Conservation (phyloP, 306 rosid genomes). For the Alnus glutinosa region DNA sequence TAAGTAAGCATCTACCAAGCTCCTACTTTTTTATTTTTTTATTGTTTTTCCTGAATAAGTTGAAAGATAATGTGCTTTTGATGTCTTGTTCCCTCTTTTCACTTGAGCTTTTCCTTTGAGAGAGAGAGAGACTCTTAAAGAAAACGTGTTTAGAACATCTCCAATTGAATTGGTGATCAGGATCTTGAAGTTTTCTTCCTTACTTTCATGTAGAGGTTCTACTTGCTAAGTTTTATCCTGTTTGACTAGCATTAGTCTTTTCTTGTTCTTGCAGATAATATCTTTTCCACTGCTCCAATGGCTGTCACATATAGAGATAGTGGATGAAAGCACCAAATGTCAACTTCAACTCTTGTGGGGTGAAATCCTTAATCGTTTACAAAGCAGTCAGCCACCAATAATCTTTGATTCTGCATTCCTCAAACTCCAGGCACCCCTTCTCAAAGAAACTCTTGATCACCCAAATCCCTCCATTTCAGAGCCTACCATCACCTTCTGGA, state of each 20-base stretch:
- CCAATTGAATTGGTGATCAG: slow-evolving; percentile 1
- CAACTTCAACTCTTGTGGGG: slow-evolving; percentile 62
- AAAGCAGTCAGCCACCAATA: slow-evolving; percentile 58
- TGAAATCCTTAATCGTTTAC: slow-evolving; percentile 53
- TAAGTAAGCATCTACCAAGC: neutral
- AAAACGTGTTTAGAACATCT: neutral
- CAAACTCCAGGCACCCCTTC: slow-evolving; percentile 56
- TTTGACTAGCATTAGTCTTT: slow-evolving; percentile 7
- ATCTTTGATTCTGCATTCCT: slow-evolving; percentile 65
- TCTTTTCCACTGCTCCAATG: slow-evolving; percentile 70
- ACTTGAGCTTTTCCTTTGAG: neutral
- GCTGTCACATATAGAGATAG: slow-evolving; percentile 49
- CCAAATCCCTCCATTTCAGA: slow-evolving; percentile 64
- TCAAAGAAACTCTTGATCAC: slow-evolving; percentile 75
- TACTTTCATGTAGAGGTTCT: slow-evolving; percentile 3
- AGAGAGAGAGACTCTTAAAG: neutral
- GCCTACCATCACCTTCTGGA: slow-evolving; percentile 72
- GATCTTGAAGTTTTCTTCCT: slow-evolving; percentile 44
- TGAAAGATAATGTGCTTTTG: neutral
- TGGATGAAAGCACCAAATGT: slow-evolving; percentile 40
- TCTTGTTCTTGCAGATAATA: slow-evolving; percentile 43
- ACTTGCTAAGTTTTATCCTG: neutral
- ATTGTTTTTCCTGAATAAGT: neutral
- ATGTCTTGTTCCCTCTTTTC: neutral
- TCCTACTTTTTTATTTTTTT: neutral